Percentiles rank a stretch among this genome's conserved stretches.
Conservation (phyloP, 306 rosid genomes). For the Herpetospermum pedunculosum region DNA sequence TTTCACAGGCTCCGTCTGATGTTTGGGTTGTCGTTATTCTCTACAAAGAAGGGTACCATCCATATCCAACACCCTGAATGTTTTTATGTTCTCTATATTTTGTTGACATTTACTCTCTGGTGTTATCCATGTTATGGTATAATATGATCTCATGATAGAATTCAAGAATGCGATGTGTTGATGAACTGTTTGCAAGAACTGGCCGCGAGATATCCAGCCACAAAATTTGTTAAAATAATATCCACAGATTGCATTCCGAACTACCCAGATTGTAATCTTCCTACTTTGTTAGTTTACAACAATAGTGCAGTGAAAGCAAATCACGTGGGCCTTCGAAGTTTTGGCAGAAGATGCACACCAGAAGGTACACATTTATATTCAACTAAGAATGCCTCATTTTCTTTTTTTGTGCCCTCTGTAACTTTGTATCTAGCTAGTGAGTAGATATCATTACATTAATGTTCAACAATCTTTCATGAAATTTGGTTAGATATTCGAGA, state of each 20-base stretch:
- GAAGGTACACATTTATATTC: slow-evolving; percentile 49
- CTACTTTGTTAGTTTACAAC: slow-evolving; percentile 80
- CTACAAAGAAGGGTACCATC: slow-evolving; percentile 74
- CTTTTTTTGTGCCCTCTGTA: background rate
- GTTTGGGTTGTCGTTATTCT: slow-evolving; percentile 96
- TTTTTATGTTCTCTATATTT: background rate
- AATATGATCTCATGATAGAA: slow-evolving; percentile 22
- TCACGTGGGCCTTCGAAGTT: slow-evolving; percentile 58
- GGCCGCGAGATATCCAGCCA: slow-evolving; percentile 62
- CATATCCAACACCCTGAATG: background rate
- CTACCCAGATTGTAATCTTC: slow-evolving; percentile 77
- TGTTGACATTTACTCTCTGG: background rate
- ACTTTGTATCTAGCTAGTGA: background rate
- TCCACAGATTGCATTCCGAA: slow-evolving; percentile 95
- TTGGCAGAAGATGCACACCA: slow-evolving; percentile 83
- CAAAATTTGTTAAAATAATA: slow-evolving; percentile 83
- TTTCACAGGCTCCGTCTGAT: slow-evolving; percentile 88
- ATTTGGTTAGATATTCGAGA: background rate
- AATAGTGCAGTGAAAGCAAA: slow-evolving; percentile 85
- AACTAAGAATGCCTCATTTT: background rate
- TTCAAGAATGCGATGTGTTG: slow-evolving; percentile 64
- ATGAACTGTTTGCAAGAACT: slow-evolving; percentile 81
- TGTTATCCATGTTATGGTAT: background rate
- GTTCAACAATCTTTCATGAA: background rate
- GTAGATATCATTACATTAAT: background rate